Base-by-base conservation (phyloP, 2,329 filamentous ascomycete genomes). In the Lecanicillium sp. region DNA sequence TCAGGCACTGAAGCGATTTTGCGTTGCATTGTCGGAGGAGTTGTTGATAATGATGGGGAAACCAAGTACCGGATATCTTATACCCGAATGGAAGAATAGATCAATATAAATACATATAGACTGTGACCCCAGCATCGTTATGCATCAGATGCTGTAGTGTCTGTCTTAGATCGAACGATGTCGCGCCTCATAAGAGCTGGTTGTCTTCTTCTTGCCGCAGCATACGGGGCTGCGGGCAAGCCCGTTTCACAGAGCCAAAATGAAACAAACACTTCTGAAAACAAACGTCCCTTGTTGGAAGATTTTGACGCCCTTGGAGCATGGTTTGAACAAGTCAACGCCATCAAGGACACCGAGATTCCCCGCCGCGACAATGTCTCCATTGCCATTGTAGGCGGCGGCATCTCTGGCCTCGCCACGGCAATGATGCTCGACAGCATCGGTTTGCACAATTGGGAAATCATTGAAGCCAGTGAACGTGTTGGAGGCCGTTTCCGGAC, bases 401-500 rank as follows among this genome's bases (percentile, higher is more conserved):
- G 63, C 4, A 61, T 68, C 41, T 53, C 55, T 46, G 31, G 44
- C 5, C 35, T 30, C 12, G 31, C 30, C n/a, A 37, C 36, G 16
- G 30, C 18, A 38, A 47, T 64, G 9, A 54, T 68, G 12, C 60
- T 68, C 3, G 58, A 64, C 17, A 64, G 62, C 6, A 61, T 65
- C 3, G 63, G 65, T 1, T 55, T 69, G 12, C 58, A 60, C 12
- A 60, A 67, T 36, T 64, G 64, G 64, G 60, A 65, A 33, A 62
- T 69, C 1, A 48, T 63, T 3, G 65, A 69, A 45, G 63, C 65
- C 0, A 59, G 59, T 0, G 48, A 59, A 2, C 53, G 63, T 4
- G 41, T 67, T 2, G 65, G 65, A 1, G 65, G 65, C 2, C 59
- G 65, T 4, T 60, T 69, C 19, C 59, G 58, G 33, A 68, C 65